phyloP scores from a whole-genome alignment of 805 yeast species.

The Alloascoidea africana region DNA sequence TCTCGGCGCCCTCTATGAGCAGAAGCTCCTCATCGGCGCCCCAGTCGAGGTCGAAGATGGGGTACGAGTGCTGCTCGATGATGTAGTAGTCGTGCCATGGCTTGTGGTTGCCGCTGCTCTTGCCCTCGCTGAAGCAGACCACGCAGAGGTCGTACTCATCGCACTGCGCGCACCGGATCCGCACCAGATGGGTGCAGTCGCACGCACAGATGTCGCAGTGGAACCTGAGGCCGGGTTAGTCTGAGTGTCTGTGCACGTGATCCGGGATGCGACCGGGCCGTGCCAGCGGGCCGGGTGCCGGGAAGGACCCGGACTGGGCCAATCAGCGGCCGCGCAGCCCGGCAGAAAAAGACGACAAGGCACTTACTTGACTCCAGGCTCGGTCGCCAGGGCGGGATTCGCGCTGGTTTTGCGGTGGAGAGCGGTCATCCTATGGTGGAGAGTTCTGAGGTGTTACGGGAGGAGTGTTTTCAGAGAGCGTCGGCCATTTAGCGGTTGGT shows the following conservation, averaged over 20 bases:
- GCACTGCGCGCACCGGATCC: slow-evolving; percentile 87
- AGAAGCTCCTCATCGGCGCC: slow-evolving; percentile 96
- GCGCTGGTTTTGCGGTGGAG: slow-evolving; percentile 20
- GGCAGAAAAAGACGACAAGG: neutral
- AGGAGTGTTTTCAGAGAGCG: too few species aligned
- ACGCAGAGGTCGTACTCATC: slow-evolving; percentile 94
- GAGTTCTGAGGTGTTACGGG: too few species aligned
- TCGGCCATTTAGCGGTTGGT: too few species aligned
- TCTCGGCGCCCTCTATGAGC: slow-evolving; percentile 82
- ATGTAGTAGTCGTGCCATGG: slow-evolving; percentile 91
- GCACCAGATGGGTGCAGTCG: slow-evolving; percentile 84
- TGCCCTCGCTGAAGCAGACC: slow-evolving; percentile 86
- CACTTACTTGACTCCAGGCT: slow-evolving; percentile 22
- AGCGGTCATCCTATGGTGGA: slow-evolving; percentile 21
- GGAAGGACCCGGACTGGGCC: neutral
- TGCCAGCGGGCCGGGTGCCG: neutral
- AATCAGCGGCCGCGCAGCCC: neutral
- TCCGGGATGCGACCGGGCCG: neutral
- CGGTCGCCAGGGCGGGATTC: slow-evolving; percentile 16
- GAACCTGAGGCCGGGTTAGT: slow-evolving; percentile 28
- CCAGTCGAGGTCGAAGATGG: slow-evolving; percentile 83
- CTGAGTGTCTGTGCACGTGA: neutral
- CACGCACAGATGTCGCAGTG: slow-evolving; percentile 94
- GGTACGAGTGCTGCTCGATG: slow-evolving; percentile 89
- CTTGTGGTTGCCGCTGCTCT: slow-evolving; percentile 67